Conservation (phyloP, 495 filamentous ascomycete species). For the Lepraria neglecta region DNA sequence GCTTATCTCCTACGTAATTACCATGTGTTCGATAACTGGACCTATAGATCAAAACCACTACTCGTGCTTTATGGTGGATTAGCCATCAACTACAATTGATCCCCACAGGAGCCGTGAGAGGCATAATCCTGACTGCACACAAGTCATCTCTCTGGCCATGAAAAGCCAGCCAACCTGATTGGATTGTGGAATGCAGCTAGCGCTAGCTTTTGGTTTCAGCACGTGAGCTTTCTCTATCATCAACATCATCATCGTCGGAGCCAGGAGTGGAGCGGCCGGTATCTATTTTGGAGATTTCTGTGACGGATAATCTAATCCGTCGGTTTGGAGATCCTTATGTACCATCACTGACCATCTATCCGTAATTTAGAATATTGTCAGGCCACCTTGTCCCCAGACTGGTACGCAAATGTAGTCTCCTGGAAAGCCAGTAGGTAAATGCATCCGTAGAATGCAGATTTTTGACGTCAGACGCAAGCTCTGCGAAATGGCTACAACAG, state of each 20-base stretch:
- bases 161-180: too few species aligned
- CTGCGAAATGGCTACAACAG: conserved; percentile 7
- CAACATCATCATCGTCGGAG: not conserved
- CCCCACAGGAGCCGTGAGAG: too few species aligned
- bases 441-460: conserved; percentile 7
- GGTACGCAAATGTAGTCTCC: conserved; percentile 9
- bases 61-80: too few species aligned
- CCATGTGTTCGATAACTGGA: too few species aligned
- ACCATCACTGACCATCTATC: conserved; percentile 10
- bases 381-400: not conserved
- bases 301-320: conserved; percentile 9
- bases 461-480: conserved; percentile 11
- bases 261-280: conserved; percentile 2
- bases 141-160: too few species aligned
- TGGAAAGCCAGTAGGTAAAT: conserved; percentile 7
- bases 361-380: conserved; percentile 6
- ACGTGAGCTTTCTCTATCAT: too few species aligned
- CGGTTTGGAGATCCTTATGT: conserved; percentile 6
- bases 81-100: too few species aligned
- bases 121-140: too few species aligned
- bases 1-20: too few species aligned
- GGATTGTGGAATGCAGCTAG: too few species aligned
- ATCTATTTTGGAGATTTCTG: conserved; percentile 12
- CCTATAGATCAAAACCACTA: too few species aligned
- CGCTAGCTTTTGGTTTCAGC: too few species aligned